A percentile compares a stretch with the other conserved stretches of the same genome.
These are phyloP conservation scores for Lactarius pseudohatsudake DNA, from an alignment of 768 basidiomycete species.

Conservation along the genomic window DNA sequence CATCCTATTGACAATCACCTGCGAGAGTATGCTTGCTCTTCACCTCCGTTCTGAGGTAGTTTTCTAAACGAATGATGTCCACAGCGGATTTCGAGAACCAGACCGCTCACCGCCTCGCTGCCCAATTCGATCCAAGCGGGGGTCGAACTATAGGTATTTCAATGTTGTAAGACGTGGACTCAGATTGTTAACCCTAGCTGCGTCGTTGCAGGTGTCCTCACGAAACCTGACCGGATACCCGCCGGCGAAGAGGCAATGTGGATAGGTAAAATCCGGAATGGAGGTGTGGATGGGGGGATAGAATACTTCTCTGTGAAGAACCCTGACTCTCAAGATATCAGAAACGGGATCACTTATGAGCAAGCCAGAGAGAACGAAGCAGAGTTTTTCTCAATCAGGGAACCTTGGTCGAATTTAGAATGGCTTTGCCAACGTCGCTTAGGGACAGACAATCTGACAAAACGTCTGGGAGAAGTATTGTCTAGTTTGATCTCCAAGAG, in stretches of 20 bases:
- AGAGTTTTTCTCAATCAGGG: conserved; percentile 13
- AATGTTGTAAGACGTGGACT: neutral
- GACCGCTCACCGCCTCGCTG: conserved; percentile 66
- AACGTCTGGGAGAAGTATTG: conserved; percentile 19
- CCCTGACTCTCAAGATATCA: conserved; percentile 24
- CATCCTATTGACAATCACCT: conserved; percentile 60
- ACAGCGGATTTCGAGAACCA: conserved; percentile 84
- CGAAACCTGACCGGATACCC: conserved; percentile 27
- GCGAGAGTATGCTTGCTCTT: conserved; percentile 53
- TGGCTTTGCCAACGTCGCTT: conserved; percentile 20
- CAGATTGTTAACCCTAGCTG: neutral
- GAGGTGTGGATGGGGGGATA: neutral
- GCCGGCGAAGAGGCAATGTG: conserved; percentile 23
- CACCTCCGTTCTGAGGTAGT: neutral
- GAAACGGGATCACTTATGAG: conserved; percentile 25
- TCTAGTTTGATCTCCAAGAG: conserved; percentile 23
- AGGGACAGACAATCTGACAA: conserved; percentile 26
- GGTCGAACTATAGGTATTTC: conserved; percentile 67
- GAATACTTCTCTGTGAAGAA: conserved; percentile 29
- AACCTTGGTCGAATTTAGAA: conserved; percentile 25
- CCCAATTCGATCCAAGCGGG: conserved; percentile 57
- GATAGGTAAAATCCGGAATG: conserved; percentile 17
- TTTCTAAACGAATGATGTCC: neutral
- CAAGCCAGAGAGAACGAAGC: conserved; percentile 20
- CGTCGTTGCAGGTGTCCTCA: conserved; percentile 18